Percentiles rank a stretch among this genome's conserved stretches.
Evolutionary conservation across 495 filamentous ascomycete genomes (phyloP).

Genomic region (Penicillium taxi): DNA sequence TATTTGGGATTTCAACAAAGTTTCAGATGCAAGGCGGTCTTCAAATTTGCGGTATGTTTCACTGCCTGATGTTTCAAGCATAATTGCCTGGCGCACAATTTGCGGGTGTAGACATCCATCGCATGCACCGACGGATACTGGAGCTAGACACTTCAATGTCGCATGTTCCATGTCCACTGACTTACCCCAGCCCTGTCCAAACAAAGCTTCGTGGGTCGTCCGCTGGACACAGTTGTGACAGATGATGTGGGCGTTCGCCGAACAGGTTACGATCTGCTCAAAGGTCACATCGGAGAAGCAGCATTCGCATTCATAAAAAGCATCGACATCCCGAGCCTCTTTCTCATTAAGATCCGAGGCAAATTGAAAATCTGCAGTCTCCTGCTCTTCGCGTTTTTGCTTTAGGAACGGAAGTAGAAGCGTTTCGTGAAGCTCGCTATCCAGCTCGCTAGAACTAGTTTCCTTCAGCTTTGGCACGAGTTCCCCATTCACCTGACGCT

Average conservation of each 20-base stretch:
- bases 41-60: constrained; percentile 67
- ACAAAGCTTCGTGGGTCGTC: constrained; percentile 74
- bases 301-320: constrained; percentile 82
- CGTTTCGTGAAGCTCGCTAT: constrained; percentile 64
- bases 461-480: constrained; percentile 52
- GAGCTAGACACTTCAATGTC: constrained; percentile 73
- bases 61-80: constrained; percentile 54
- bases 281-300: constrained; percentile 74
- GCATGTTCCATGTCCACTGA: constrained; percentile 63
- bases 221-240: constrained; percentile 79
- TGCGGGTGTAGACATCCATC: constrained; percentile 59
- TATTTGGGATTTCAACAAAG: constrained; percentile 59
- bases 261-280: constrained; percentile 74
- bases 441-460: constrained; percentile 71
- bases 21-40: constrained; percentile 64
- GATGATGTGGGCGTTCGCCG: constrained; percentile 63
- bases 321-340: constrained; percentile 64
- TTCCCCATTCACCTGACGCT: constrained; percentile 39
- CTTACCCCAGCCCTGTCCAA: constrained; percentile 85
- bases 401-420: constrained; percentile 58
- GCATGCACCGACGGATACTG: constrained; percentile 55
- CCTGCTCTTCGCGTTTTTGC: constrained; percentile 47
- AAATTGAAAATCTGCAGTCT: constrained; percentile 51
- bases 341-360: constrained; percentile 63
- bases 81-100: constrained; percentile 63